phyloP scores from a whole-genome alignment of 371 early-diverging fungal genomes.

The Circinella minor region DNA sequence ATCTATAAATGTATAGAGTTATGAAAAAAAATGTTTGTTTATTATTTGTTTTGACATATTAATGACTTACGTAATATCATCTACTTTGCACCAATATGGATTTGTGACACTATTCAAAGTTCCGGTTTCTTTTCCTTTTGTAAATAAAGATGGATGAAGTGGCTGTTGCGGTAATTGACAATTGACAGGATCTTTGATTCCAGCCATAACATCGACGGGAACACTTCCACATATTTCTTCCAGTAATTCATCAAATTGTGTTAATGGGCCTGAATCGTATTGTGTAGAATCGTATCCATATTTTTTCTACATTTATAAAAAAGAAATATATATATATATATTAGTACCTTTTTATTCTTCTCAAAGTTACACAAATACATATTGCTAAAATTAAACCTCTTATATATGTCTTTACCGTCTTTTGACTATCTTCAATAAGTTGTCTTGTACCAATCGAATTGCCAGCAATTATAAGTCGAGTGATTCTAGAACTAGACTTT shows the following conservation, averaged over 20 bases:
- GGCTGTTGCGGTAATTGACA: slow-evolving; percentile 87
- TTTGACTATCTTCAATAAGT: slow-evolving; percentile 37
- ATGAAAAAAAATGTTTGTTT: neutral
- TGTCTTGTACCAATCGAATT: slow-evolving; percentile 62
- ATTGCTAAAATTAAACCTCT: neutral
- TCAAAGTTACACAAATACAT: neutral
- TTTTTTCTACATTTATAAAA: slow-evolving; percentile 38
- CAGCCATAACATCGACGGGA: slow-evolving; percentile 86
- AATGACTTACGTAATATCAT: slow-evolving; percentile 55
- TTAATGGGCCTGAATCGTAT: slow-evolving; percentile 49
- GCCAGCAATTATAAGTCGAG: slow-evolving; percentile 77
- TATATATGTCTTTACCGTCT: slow-evolving; percentile 28
- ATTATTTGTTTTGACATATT: neutral
- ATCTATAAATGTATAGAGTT: slow-evolving; percentile 28
- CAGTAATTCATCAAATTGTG: slow-evolving; percentile 60
- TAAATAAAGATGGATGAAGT: slow-evolving; percentile 73
- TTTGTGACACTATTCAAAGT: slow-evolving; percentile 78
- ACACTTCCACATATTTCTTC: slow-evolving; percentile 66
- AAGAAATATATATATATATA: neutral
- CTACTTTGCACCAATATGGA: slow-evolving; percentile 77
- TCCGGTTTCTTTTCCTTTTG: slow-evolving; percentile 54
- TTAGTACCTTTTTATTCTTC: no score
- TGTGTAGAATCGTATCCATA: slow-evolving; percentile 58
- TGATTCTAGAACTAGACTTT: slow-evolving; percentile 52
- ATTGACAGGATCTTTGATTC: slow-evolving; percentile 79